Base-by-base conservation (phyloP, 176 grass and related monocot species). In the Zea luxurians region DNA sequence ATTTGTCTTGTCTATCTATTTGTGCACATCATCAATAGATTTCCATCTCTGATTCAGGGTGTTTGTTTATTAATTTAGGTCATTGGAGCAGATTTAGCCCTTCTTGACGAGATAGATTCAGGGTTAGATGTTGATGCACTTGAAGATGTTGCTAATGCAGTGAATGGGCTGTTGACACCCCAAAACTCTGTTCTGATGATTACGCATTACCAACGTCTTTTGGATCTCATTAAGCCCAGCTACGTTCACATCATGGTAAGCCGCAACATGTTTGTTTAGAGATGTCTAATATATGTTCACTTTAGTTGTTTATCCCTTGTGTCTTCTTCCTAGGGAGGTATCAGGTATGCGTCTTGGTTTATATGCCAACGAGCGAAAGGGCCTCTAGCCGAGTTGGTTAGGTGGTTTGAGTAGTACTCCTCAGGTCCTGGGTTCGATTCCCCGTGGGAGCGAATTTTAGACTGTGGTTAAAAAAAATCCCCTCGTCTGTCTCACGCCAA, bases 81-180 rank as follows among this genome's bases (percentile, higher is more conserved):
- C 15, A 75, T 95, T 67, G 88, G 91, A 71, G 92, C 96, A 81
- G 88, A 99, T 92, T 86, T 95, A 67, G 92, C 92, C 64, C 89
- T 99, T 90, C 84, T 99, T 61, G 96, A 99, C 78, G 96, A 99
- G 71, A 92, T 99, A 34, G 96, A 99, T 85, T 94, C 92, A 47
- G 96, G 96, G 20, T 89, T 95, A 78, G 96, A 99, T 92, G 96
- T 99, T 74, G 96, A 99, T 87, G 96, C 90, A 73, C 88, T 99
- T 61, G 89, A 91, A 89, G 92, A 99, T 59, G 90, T 99, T 72
- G 89, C 90, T 65, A 87, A 75, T 83, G 83, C 88, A 53, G 88
- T 99, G 65, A 99, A 92, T 85, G 92, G 86, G 52, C 83, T 99
- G 18, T 75, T 92, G 85, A 95, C 90, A 71, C 90, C 96, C 13